Evolutionary conservation across 192 early-diverging fungal genomes (phyloP).

Genomic region (Coemansia umbellata): DNA sequence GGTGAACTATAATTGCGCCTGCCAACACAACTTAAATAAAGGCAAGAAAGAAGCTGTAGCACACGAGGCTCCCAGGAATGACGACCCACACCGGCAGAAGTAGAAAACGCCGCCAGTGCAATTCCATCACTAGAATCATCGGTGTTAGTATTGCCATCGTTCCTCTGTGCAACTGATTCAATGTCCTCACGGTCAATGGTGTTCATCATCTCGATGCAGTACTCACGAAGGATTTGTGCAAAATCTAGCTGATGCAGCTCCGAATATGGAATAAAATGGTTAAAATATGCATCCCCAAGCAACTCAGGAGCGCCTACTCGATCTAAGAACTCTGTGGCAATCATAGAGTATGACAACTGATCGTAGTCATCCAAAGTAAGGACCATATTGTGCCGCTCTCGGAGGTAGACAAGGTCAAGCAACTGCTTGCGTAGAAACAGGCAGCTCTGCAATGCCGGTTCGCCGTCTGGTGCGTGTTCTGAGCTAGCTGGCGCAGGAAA

Average conservation of each 20-base stretch:
- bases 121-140: not conserved
- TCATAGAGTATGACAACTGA: constrained; percentile 36
- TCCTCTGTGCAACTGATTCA: not conserved
- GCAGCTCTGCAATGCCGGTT: constrained; percentile 10
- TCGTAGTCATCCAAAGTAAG: constrained; percentile 55
- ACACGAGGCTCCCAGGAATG: constrained; percentile 59
- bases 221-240: constrained; percentile 53
- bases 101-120: not conserved
- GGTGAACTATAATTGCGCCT: not conserved
- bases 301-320: constrained; percentile 59
- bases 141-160: not conserved
- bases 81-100: not conserved
- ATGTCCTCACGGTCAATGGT: constrained; percentile 5
- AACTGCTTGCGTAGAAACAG: constrained; percentile 49
- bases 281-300: constrained; percentile 48
- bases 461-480: not conserved
- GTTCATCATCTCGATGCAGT: constrained; percentile 60
- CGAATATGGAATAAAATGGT: constrained; percentile 59
- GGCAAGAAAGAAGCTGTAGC: constrained; percentile 46
- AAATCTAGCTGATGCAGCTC: constrained; percentile 50
- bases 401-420: constrained; percentile 55
- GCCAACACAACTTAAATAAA: constrained; percentile 22
- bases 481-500: not conserved
- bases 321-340: constrained; percentile 59
- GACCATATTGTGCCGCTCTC: constrained; percentile 46